Conservation (phyloP, 148 eudicot genomes). For the Hydrangea macrophylla region DNA sequence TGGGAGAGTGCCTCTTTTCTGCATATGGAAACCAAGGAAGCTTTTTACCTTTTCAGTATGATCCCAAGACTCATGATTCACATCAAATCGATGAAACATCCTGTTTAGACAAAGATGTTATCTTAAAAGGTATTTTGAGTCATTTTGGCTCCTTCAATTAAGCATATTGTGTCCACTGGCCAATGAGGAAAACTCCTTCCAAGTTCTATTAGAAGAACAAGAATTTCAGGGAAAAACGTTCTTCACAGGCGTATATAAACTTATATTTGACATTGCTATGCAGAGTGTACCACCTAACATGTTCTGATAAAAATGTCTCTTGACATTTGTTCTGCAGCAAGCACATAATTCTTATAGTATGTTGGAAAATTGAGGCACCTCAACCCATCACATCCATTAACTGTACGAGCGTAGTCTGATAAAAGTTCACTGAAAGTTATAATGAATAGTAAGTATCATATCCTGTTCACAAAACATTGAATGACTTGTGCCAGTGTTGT, state of each 20-base stretch:
- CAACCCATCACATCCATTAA: neutral
- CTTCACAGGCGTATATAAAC: neutral
- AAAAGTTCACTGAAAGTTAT: too few species aligned
- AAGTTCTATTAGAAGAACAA: neutral
- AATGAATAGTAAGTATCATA: too few species aligned
- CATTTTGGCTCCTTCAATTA: neutral
- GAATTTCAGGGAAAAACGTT: neutral
- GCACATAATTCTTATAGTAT: neutral
- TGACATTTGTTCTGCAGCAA: too few species aligned
- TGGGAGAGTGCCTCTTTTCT: neutral
- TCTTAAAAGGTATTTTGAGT: neutral
- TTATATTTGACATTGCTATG: too few species aligned
- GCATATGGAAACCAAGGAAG: neutral
- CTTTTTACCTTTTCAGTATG: neutral
- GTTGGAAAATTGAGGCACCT: neutral
- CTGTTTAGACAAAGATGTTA: neutral
- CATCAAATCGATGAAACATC: neutral
- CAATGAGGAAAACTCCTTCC: neutral
- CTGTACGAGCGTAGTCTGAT: too few species aligned
- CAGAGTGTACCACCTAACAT: neutral
- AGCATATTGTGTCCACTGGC: too few species aligned
- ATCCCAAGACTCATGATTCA: neutral
- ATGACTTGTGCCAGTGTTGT: too few species aligned
- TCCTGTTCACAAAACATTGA: too few species aligned
- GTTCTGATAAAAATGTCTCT: neutral